Base-by-base conservation (phyloP, 306 rosid species). In the Neltuma alba region DNA sequence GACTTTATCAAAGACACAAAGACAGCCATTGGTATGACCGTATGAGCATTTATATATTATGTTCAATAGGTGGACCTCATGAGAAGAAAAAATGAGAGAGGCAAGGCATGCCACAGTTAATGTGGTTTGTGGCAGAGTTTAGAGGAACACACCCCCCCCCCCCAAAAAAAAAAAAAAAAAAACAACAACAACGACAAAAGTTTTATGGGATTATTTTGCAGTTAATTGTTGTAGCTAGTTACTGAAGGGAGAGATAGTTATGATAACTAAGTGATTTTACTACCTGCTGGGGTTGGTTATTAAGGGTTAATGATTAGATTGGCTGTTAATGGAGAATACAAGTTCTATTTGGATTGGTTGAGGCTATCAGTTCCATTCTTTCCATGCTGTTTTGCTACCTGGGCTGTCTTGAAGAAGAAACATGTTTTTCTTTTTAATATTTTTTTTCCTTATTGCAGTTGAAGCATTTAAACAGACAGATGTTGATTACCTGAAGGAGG, bases 381-480 rank as follows among this genome's bases (percentile, higher is more conserved):
- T 25, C 66, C 20, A 44, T 75, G 58, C 80, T 64, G 76, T 52
- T 84, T 58, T 76, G 75, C 72, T 38, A 31, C 82, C 44, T 80
- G 70, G 70, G 70, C 76, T 61, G 44, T 83, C 40, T 48, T 63
- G 62, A 81, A 57, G 64, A 60, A 72, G 71, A 76, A 74, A 42
- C 77, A 54, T 69, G 10, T 50, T 71, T 71, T 67, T 41, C 20
- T 52, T 50, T 68, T 45, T 79, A 60, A 40, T 82, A 25, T 50
- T 62, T 79, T 75, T 75, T 48, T 70, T 5, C 30, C 44, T 38
- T 21, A 27, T 64, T 79, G 76, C 91, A 93, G 98, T 88, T 52
- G 97, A 93, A 84, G 97, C 89, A 72, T 93, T 91, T 81, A 89
- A 77, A 62, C 93, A 91, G 82, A 93, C 98, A 14, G 98, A 93